Percentiles rank a stretch among this genome's conserved stretches.
Evolutionary conservation across 495 filamentous ascomycete species (phyloP).

Genomic region (Podospora comata): DNA sequence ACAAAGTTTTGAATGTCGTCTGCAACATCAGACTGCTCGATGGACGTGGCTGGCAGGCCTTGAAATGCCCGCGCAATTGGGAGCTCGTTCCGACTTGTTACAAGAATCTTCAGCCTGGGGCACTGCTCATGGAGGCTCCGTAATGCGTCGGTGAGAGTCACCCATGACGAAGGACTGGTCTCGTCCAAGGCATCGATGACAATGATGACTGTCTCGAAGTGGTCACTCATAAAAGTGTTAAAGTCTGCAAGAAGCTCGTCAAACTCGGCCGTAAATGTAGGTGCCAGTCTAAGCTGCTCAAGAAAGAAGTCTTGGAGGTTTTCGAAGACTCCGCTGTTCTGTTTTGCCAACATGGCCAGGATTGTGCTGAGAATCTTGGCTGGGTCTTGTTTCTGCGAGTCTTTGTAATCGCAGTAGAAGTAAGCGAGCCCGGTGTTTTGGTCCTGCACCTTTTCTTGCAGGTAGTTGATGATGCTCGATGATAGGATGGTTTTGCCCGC

Average conservation of each 20-base stretch:
- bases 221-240: conserved; percentile 2
- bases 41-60: not conserved
- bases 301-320: conserved; percentile 15
- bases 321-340: conserved; percentile 13
- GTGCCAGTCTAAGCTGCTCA: conserved; percentile 5
- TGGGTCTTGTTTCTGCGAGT: conserved; percentile 14
- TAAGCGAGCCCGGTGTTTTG: conserved; percentile 8
- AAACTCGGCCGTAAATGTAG: conserved; percentile 16
- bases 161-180: not conserved
- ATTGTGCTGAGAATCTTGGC: conserved; percentile 15
- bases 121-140: not conserved
- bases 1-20: not conserved
- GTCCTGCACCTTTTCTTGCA: conserved; percentile 9
- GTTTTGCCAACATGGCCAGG: conserved; percentile 12
- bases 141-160: conserved; percentile 7
- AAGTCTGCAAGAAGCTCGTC: conserved; percentile 17
- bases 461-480: conserved; percentile 18
- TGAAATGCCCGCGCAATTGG: not conserved
- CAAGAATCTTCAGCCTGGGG: not conserved
- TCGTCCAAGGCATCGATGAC: conserved; percentile 18
- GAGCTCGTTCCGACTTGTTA: not conserved
- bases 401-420: conserved; percentile 21
- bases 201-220: conserved; percentile 11
- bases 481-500: conserved; percentile 24
- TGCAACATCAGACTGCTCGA: not conserved